Base-by-base conservation (phyloP, 2,329 filamentous ascomycete species). In the Claviceps humidiphila region DNA sequence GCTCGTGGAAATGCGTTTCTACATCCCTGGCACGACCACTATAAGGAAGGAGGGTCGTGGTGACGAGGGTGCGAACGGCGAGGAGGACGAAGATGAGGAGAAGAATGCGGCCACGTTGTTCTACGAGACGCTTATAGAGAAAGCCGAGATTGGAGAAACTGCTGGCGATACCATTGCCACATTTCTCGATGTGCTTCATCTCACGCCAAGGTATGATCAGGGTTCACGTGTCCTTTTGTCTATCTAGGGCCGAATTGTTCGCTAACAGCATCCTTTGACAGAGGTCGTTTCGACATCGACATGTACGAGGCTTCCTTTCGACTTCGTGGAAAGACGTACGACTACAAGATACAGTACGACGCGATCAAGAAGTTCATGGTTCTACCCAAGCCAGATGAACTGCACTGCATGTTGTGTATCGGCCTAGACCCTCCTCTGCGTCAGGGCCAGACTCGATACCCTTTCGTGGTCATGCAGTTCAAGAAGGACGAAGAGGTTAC, bases 271-370 rank as follows among this genome's bases (percentile, higher is more conserved):
- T 38, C 42, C 7, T 43, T 49, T 44, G 56, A 55, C 70, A 90
- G 93, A 86, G 94, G 93, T 68, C 91, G 93, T 59, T 98, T 98
- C 77, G 93, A 97, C 68, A 95, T 98, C 72, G 93, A 98, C 69
- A 95, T 98, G 86, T 98, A 98, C 78, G 93, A 97, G 69, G 85
- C 82, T 16, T 97, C 93, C 2, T 97, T 98, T 78, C 86, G 93
- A 57, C 79, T 98, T 56, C 91, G 93, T 58, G 93, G 93, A 63
- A 98, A 98, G 74, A 98, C 93, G 24, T 98, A 98, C 75, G 94
- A 98, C 74, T 98, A 98, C 81, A 98, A 98, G 79, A 97, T 98
- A 59, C 89, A 96, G 68, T 98, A 96, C 71, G 88, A 96, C 53
- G 82, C 85, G 49, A 89, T 97, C 72, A 98, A 98, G 76, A 97